phyloP scores from a whole-genome alignment of 345 rosid genomes.

The Hibiscus syriacus region DNA sequence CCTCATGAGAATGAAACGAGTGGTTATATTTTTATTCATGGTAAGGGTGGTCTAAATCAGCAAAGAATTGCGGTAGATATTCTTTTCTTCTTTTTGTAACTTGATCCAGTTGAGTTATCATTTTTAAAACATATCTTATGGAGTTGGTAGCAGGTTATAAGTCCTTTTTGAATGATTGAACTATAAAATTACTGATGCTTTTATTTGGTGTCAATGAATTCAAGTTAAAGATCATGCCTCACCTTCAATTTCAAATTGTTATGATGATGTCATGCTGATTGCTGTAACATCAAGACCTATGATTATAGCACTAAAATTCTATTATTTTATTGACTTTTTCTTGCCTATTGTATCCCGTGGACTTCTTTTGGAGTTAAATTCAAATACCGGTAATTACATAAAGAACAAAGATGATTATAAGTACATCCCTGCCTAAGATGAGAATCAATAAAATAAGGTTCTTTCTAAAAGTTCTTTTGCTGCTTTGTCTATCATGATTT shows the following conservation, averaged over 20 bases:
- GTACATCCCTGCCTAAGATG: not conserved
- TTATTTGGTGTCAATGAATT: not conserved
- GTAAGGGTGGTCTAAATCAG: slow-evolving; percentile 99
- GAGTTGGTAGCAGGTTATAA: not conserved
- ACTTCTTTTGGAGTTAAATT: not conserved
- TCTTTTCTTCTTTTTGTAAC: slow-evolving; percentile 5
- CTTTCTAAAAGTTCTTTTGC: not conserved
- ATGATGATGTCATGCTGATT: not conserved
- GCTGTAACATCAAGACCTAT: not conserved
- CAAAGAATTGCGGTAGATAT: slow-evolving; percentile 91
- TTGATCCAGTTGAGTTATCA: slow-evolving; percentile 1
- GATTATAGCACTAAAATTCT: not conserved
- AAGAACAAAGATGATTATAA: not conserved
- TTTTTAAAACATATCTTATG: not conserved
- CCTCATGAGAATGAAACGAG: slow-evolving; percentile 89
- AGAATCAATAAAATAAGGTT: not conserved
- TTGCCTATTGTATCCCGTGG: not conserved
- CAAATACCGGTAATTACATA: not conserved
- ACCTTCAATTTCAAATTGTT: not conserved
- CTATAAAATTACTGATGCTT: not conserved
- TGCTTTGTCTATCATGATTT: not conserved
- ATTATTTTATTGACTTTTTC: not conserved
- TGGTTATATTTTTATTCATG: slow-evolving; percentile 95
- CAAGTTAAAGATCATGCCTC: not conserved
- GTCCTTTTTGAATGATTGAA: not conserved